phyloP scores from a whole-genome alignment of 1,139 yeast species.

The Zhuliangozyma blackwelliae region DNA sequence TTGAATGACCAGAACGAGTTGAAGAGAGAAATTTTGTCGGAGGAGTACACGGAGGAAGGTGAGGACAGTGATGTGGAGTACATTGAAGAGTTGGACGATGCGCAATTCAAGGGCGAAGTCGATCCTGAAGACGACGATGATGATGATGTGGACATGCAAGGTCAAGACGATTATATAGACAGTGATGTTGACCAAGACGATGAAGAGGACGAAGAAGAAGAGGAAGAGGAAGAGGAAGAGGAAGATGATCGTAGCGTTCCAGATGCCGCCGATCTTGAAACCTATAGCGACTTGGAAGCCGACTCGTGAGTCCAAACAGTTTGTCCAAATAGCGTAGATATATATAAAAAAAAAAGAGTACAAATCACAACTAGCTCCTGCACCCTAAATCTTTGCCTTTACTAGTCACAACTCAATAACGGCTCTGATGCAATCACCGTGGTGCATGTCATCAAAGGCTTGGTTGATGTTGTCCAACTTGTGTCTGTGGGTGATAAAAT shows the following conservation, averaged over 20 bases:
- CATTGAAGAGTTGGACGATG: conserved; percentile 40
- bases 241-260: conserved; percentile 18
- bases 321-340: no score
- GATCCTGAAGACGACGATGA: conserved; percentile 11
- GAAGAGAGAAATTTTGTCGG: conserved; percentile 49
- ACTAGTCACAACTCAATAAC: conserved; percentile 51
- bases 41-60: conserved; percentile 24
- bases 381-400: conserved; percentile 4
- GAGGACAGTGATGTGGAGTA: conserved; percentile 38
- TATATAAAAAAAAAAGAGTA: conserved; percentile 1
- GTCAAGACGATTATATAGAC: conserved; percentile 17
- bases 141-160: conserved; percentile 15
- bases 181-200: conserved; percentile 19
- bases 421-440: conserved; percentile 91
- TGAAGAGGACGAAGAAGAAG: conserved; percentile 17
- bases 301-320: conserved; percentile 9
- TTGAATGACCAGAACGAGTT: conserved; percentile 67
- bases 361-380: not conserved
- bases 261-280: conserved; percentile 7
- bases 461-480: conserved; percentile 71
- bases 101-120: conserved; percentile 22
- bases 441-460: conserved; percentile 94
- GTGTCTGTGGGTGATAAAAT: conserved; percentile 89
- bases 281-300: conserved; percentile 27
- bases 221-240: conserved; percentile 15